phyloP scores from a whole-genome alignment of 176 grass and related monocot species.

The Ensete ventricosum region DNA sequence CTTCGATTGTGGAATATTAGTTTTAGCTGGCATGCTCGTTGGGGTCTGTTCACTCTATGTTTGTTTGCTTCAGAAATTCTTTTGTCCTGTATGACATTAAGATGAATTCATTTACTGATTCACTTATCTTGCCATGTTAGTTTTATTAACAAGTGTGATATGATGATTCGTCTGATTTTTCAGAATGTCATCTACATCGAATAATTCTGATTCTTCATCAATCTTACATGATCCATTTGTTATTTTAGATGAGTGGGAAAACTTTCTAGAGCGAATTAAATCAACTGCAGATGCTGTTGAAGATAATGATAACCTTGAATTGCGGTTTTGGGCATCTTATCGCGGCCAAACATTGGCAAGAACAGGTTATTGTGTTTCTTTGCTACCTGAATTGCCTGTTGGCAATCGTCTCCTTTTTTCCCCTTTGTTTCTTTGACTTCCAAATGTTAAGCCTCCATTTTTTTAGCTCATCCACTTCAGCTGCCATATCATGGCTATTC shows the following conservation, averaged over 20 bases:
- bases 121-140: background rate
- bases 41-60: too few relatives aligned
- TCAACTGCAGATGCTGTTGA: constrained; percentile 66
- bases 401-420: too few relatives aligned
- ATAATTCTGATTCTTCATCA: background rate
- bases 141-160: background rate
- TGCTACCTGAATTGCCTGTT: too few relatives aligned
- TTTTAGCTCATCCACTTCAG: too few relatives aligned
- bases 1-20: too few relatives aligned
- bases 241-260: constrained; percentile 81
- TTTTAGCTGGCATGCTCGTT: too few relatives aligned
- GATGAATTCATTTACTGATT: background rate
- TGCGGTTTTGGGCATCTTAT: constrained; percentile 97
- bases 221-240: background rate
- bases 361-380: constrained; percentile 47
- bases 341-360: constrained; percentile 95
- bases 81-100: background rate
- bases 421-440: background rate
- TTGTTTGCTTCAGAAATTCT: too few relatives aligned
- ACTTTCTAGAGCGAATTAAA: constrained; percentile 93
- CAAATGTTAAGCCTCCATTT: too few relatives aligned
- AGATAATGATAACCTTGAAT: constrained; percentile 64
- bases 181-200: background rate
- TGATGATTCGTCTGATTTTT: constrained; percentile 21
- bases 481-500: background rate